These are phyloP conservation scores for Trichosporon coremiiforme DNA, from an alignment of 1,284 basidiomycete species.

Conservation along the genomic window DNA sequence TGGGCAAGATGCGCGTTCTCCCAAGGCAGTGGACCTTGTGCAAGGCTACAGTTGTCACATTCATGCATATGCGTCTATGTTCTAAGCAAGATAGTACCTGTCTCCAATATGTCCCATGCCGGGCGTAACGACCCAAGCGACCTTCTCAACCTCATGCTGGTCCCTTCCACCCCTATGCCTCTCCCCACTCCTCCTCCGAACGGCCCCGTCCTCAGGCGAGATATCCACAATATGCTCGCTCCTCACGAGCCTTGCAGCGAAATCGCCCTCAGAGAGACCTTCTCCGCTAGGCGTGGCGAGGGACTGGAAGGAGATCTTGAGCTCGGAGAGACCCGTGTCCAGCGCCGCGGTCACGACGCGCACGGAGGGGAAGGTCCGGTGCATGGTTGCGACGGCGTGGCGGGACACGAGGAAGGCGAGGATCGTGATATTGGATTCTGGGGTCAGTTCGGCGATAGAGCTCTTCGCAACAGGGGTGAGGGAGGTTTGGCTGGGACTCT, in stretches of 20 bases:
- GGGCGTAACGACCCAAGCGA: slow-evolving; percentile 54
- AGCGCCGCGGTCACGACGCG: slow-evolving; percentile 80
- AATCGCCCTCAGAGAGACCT: slow-evolving; percentile 50
- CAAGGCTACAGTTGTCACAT: too few relatives aligned
- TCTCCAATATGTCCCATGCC: slow-evolving; percentile 55
- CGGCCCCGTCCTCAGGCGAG: slow-evolving; percentile 35
- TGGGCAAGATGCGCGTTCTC: too few relatives aligned
- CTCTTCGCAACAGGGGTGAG: not conserved
- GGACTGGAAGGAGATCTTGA: slow-evolving; percentile 44
- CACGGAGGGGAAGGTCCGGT: slow-evolving; percentile 77
- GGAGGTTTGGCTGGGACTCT: too few relatives aligned
- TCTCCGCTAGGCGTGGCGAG: slow-evolving; percentile 40
- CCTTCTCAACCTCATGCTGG: slow-evolving; percentile 36
- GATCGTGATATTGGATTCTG: slow-evolving; percentile 80
- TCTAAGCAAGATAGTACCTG: slow-evolving; percentile 28
- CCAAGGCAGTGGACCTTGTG: too few relatives aligned
- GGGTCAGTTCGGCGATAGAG: slow-evolving; percentile 12
- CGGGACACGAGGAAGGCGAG: slow-evolving; percentile 84
- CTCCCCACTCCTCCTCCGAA: slow-evolving; percentile 34
- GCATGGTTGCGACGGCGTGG: slow-evolving; percentile 74
- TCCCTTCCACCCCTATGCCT: slow-evolving; percentile 26
- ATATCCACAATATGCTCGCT: slow-evolving; percentile 20
- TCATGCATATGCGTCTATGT: not conserved
- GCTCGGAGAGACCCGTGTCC: slow-evolving; percentile 59
- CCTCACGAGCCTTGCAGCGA: slow-evolving; percentile 34